Evolutionary conservation across 345 rosid genomes (phyloP).

Genomic region (Eucalyptus curtisii): DNA sequence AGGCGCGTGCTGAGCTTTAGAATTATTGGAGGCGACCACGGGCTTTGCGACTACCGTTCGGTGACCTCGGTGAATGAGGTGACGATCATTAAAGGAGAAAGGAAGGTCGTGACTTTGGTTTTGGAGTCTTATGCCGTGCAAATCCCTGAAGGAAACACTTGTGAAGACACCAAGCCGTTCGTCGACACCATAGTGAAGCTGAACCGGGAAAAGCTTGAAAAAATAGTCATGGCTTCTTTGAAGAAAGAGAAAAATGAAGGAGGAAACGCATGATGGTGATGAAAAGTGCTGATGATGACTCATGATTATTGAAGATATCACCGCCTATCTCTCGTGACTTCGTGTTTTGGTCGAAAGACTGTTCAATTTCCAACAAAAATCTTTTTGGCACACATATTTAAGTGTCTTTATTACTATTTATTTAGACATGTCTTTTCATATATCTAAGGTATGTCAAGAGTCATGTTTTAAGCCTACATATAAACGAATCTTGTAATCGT

Average conservation of each 20-base stretch:
- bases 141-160: conserved; percentile 71
- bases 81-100: not conserved
- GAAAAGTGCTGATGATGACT: not conserved
- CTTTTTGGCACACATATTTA: too few species aligned
- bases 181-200: conserved; percentile 86
- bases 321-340: too few species aligned
- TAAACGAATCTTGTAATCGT: too few species aligned
- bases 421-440: too few species aligned
- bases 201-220: conserved; percentile 76
- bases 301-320: not conserved
- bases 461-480: too few species aligned
- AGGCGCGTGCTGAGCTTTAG: conserved; percentile 57
- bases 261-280: not conserved
- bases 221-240: conserved; percentile 28
- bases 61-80: conserved; percentile 83
- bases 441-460: too few species aligned
- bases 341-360: too few species aligned
- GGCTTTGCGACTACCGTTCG: conserved; percentile 58
- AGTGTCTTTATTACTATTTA: too few species aligned
- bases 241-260: not conserved
- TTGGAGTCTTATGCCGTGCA: conserved; percentile 73
- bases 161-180: conserved; percentile 71
- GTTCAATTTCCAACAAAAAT: rapidly evolving
- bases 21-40: conserved; percentile 75
- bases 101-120: conserved; percentile 40